Percentiles rank a stretch among this genome's conserved stretches.
Evolutionary conservation across 1,139 yeast species (phyloP).

Genomic region (Pichia sp.): DNA sequence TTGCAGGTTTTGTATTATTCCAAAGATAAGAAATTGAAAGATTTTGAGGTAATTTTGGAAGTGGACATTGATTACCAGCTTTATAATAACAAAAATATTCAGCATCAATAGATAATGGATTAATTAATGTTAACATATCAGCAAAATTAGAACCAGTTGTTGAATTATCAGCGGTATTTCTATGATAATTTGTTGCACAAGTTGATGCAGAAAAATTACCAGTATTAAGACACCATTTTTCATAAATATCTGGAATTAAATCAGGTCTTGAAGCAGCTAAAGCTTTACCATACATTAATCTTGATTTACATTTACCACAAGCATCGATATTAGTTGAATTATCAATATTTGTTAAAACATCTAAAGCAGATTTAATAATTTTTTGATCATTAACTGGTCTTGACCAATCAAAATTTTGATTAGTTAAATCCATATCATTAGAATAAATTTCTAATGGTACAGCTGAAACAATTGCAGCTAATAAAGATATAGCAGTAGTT

Average conservation of each 20-base stretch:
- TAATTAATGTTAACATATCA: slow-evolving; percentile 41
- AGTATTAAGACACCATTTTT: slow-evolving; percentile 38
- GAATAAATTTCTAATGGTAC: slow-evolving; percentile 4
- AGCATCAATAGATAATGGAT: slow-evolving; percentile 45
- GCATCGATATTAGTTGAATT: slow-evolving; percentile 19
- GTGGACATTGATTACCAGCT: slow-evolving; percentile 33
- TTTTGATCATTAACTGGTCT: slow-evolving; percentile 4
- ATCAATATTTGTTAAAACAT: slow-evolving; percentile 13
- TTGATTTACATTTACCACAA: slow-evolving; percentile 37
- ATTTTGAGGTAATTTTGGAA: slow-evolving; percentile 38
- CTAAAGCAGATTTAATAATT: slow-evolving; percentile 4
- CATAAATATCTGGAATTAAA: slow-evolving; percentile 37
- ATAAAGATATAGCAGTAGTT: slow-evolving; percentile 4
- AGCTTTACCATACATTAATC: slow-evolving; percentile 38
- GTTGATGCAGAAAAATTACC: slow-evolving; percentile 24
- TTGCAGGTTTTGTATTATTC: slow-evolving; percentile 33
- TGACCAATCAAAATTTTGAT: slow-evolving; percentile 9
- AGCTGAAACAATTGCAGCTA: slow-evolving; percentile 6
- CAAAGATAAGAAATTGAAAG: slow-evolving; percentile 34
- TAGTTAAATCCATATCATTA: slow-evolving; percentile 1
- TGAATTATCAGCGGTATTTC: slow-evolving; percentile 32
- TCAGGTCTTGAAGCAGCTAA: slow-evolving; percentile 37
- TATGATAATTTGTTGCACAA: slow-evolving; percentile 30
- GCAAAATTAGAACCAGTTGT: slow-evolving; percentile 41
- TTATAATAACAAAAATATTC: slow-evolving; percentile 49